Conservation (phyloP, 345 rosid genomes). For the Eucalyptus tenuipes region DNA sequence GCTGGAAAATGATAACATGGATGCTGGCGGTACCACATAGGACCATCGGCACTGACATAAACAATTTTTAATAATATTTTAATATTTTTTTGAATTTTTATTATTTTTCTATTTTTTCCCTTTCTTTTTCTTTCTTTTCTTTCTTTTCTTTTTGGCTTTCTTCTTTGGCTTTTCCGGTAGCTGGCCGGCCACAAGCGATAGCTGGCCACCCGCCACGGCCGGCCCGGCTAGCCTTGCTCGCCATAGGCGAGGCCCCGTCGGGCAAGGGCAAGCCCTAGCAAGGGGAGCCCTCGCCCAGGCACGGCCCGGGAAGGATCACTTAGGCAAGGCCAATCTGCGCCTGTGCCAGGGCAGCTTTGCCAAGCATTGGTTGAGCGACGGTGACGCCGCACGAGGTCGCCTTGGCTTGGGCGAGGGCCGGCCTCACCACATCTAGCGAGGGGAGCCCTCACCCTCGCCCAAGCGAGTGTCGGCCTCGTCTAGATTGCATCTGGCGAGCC, state of each 20-base stretch:
- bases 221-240: fast-evolving
- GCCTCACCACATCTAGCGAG: too few relatives aligned
- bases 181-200: fast-evolving
- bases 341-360: fast-evolving
- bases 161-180: fast-evolving
- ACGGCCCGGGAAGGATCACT: fast-evolving
- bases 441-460: too few relatives aligned
- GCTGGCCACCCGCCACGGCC: fast-evolving
- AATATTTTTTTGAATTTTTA: too few relatives aligned
- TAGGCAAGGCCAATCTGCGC: too few relatives aligned
- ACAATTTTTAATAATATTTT: too few relatives aligned
- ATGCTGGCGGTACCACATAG: fast-evolving
- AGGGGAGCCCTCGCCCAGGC: fast-evolving
- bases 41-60: fast-evolving
- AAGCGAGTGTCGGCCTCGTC: fast-evolving
- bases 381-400: fast-evolving
- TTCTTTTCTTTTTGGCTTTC: too few relatives aligned
- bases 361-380: fast-evolving
- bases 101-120: too few relatives aligned
- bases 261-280: too few relatives aligned
- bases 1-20: too few relatives aligned
- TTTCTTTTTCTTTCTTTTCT: too few relatives aligned
- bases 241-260: fast-evolving
- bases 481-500: fast-evolving
- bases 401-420: too few relatives aligned